Percentiles rank a stretch among this genome's conserved stretches.
Conservation (phyloP, 495 filamentous ascomycete species). For the Penicillium antarcticum region DNA sequence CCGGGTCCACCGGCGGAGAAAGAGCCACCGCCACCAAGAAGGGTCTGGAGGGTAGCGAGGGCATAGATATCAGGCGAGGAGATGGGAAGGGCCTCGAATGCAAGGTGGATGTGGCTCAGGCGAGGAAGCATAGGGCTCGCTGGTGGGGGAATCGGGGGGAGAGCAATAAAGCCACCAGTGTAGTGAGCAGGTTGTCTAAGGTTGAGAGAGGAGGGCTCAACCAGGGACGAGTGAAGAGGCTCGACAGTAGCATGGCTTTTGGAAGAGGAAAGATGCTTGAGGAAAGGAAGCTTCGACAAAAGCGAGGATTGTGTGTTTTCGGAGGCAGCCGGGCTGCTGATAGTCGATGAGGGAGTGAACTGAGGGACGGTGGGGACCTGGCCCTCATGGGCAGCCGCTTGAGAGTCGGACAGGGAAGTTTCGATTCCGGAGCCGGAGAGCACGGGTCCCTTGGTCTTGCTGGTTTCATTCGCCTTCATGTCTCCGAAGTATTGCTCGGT, state of each 20-base stretch:
- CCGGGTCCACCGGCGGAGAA: constrained; percentile 97
- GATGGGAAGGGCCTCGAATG: constrained; percentile 93
- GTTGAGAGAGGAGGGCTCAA: constrained; percentile 50
- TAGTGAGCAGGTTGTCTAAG: constrained; percentile 72
- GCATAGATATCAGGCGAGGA: constrained; percentile 91
- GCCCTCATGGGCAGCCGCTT: constrained; percentile 34
- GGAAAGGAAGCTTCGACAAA: constrained; percentile 84
- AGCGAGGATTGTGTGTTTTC: constrained; percentile 50
- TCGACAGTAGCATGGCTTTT: constrained; percentile 56
- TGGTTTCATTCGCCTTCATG: constrained; percentile 56
- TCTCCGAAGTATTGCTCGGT: constrained; percentile 86
- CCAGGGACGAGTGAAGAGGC: constrained; percentile 36
- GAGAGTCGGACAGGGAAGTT: constrained; percentile 51
- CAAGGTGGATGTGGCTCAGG: constrained; percentile 88
- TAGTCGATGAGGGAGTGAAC: constrained; percentile 41
- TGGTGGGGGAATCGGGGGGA: constrained; percentile 75
- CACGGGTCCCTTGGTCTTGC: constrained; percentile 38
- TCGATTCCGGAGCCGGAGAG: constrained; percentile 56
- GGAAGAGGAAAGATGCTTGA: constrained; percentile 82
- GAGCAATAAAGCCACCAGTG: constrained; percentile 86
- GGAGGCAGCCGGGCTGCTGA: constrained; percentile 35
- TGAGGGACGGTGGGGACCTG: constrained; percentile 39
- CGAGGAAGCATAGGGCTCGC: constrained; percentile 74
- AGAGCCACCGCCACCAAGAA: constrained; percentile 92
- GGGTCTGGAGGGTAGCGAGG: constrained; percentile 91